phyloP scores from a whole-genome alignment of 2,329 filamentous ascomycete genomes.

The Colletotrichum cuscutae region DNA sequence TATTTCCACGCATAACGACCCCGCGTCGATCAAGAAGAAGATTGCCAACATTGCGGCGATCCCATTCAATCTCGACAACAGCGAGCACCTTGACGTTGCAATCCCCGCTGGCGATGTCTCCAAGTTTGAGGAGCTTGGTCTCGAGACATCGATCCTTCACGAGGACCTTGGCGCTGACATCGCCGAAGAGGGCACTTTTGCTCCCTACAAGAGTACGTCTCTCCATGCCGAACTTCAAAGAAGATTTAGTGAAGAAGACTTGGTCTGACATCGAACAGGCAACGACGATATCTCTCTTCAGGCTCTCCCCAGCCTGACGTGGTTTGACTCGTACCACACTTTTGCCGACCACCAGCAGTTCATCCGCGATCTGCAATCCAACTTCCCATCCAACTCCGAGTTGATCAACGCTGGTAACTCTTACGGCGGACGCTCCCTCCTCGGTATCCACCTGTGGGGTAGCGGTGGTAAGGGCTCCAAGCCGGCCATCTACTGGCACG shows the following conservation, averaged over 20 bases:
- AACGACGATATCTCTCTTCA: conserved; percentile 5
- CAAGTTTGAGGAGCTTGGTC: conserved; percentile 39
- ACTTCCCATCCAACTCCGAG: conserved; percentile 56
- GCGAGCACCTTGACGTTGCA: conserved; percentile 38
- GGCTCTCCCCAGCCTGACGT: conserved; percentile 46
- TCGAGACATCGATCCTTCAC: conserved; percentile 37
- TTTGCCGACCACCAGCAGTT: conserved; percentile 62
- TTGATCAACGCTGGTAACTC: conserved; percentile 61
- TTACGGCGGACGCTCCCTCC: conserved; percentile 63
- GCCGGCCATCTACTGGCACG: conserved; percentile 66
- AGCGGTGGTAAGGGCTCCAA: conserved; percentile 53
- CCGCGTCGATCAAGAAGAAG: conserved; percentile 46
- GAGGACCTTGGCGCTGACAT: conserved; percentile 39
- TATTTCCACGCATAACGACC: conserved; percentile 55
- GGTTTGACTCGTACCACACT: conserved; percentile 64
- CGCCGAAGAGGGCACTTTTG: conserved; percentile 35
- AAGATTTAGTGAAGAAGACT: accelerated
- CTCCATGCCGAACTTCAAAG: accelerated
- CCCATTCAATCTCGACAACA: conserved; percentile 32
- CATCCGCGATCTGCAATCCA: conserved; percentile 54
- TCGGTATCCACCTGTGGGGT: conserved; percentile 69
- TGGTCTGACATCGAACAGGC: background rate
- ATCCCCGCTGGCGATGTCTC: conserved; percentile 39
- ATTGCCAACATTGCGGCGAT: conserved; percentile 40
- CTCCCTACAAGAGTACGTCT: conserved; percentile 27